phyloP scores from a whole-genome alignment of 2,329 filamentous ascomycete species.

The Arthroderma uncinatum region DNA sequence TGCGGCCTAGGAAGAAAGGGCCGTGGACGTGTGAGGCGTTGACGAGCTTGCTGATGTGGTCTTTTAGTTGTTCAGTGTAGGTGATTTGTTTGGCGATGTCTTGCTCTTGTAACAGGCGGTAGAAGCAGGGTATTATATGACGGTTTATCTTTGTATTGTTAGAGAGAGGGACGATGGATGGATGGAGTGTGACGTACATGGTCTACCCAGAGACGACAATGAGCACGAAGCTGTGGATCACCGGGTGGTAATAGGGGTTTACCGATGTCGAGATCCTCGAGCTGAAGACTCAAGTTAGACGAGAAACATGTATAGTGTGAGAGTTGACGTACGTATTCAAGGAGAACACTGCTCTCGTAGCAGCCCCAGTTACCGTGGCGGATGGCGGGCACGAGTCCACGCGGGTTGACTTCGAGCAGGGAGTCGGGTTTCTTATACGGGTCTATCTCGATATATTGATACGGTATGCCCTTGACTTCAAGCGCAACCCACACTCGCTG shows the following conservation, averaged over 20 bases:
- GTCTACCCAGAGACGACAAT: conserved; percentile 68
- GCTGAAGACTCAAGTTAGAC: conserved; percentile 30
- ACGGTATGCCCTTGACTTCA: conserved; percentile 64
- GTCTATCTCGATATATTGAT: conserved; percentile 80
- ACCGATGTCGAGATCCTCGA: conserved; percentile 60
- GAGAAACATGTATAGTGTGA: neutral
- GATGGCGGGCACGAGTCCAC: conserved; percentile 64
- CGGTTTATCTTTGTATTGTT: conserved; percentile 52
- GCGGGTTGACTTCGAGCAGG: conserved; percentile 63
- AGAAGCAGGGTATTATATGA: conserved; percentile 65
- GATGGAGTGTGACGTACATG: conserved; percentile 46
- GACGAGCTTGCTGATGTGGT: conserved; percentile 52
- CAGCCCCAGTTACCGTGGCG: conserved; percentile 70
- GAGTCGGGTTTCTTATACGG: conserved; percentile 62
- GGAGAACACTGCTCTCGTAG: conserved; percentile 67
- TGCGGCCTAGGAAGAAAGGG: conserved; percentile 55
- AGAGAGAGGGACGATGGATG: neutral
- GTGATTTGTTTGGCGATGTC: conserved; percentile 48
- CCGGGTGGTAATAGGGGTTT: conserved; percentile 53
- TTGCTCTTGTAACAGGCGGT: conserved; percentile 57
- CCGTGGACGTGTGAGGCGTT: conserved; percentile 48
- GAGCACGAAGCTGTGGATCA: conserved; percentile 56
- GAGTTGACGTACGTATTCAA: conserved; percentile 62
- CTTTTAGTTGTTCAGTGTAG: conserved; percentile 51
- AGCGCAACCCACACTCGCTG: conserved; percentile 84